Evolutionary conservation across 306 rosid genomes (phyloP), one percentile per base, ranked within the genome.

Genomic region (Abrus pulchellus): DNA sequence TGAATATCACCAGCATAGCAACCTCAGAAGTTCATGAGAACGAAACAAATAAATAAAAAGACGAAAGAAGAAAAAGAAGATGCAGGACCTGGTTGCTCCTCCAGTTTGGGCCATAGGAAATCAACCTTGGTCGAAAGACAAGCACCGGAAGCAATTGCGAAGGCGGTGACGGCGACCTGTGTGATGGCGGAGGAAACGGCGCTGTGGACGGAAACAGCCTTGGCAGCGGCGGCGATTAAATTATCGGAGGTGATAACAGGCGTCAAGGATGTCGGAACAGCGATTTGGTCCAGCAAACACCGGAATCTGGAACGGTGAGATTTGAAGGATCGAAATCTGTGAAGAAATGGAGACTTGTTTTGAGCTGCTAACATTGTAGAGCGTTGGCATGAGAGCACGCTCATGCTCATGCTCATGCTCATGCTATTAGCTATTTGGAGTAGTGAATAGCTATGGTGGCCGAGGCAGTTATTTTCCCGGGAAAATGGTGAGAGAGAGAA

Each of bases 91-190:
- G 97, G 94, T 78, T 89, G 91, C 9, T 92, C 90, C 68, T 90
- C 90, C 20, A 83, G 85, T 90, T 94, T 94, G 12, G 97, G 99
- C 99, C 99, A 94, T 63, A 94, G 73, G 88, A 91, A 94, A 34
- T 93, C 99, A 72, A 94, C 95, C 82, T 90, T 93, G 9, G 99
- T 93, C 68, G 99, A 94, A 20, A 94, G 97, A 52, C 99, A 94
- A 67, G 99, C 99, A 2, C 99, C 99, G 69, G 99, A 94, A 68
- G 99, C 99, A 56, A 94, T 93, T 20, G 99, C 97, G 33, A 94
- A 88, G 56, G 98, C 98, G 75, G 98, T 92, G 83, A 94, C 97
- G 9, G 99, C 99, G 5, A 94, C 97, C 33, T 94, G 99, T 2
- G 97, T 94, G 85, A 94, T 94, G 69, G 97, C 95, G 50, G 97